Conservation (phyloP, 495 filamentous ascomycete genomes). For the Xanthoparmelia taractica region DNA sequence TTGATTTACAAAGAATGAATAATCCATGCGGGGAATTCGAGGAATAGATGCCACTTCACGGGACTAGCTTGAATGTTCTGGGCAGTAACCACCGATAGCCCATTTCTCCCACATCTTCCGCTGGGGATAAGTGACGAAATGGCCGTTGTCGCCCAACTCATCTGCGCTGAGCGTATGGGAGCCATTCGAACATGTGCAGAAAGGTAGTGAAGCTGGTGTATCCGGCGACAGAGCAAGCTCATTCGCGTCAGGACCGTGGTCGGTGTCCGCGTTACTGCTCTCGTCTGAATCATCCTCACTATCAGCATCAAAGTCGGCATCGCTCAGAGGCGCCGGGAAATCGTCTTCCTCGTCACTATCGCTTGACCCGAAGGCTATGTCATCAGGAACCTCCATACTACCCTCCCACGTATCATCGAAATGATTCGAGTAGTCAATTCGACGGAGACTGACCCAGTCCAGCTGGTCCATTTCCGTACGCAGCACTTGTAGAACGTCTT, state of each 20-base stretch:
- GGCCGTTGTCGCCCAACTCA: conserved; percentile 53
- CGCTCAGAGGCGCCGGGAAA: conserved; percentile 21
- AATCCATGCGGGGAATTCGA: background rate
- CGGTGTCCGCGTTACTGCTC: conserved; percentile 26
- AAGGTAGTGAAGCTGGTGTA: conserved; percentile 38
- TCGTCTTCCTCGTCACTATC: conserved; percentile 31
- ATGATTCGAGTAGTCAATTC: conserved; percentile 52
- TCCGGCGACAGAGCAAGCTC: conserved; percentile 36
- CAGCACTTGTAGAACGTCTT: conserved; percentile 50
- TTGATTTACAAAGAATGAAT: background rate
- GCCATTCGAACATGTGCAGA: conserved; percentile 38
- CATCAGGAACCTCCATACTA: conserved; percentile 40
- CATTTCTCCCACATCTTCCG: conserved; percentile 58
- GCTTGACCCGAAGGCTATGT: conserved; percentile 34
- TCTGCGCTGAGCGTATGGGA: conserved; percentile 31
- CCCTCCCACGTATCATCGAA: conserved; percentile 41
- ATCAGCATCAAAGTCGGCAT: conserved; percentile 11
- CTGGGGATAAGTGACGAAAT: conserved; percentile 43
- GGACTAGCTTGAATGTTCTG: conserved; percentile 20
- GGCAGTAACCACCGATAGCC: conserved; percentile 38
- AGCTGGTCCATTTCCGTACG: conserved; percentile 51
- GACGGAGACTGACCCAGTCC: conserved; percentile 52
- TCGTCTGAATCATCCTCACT: conserved; percentile 25
- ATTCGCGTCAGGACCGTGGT: conserved; percentile 32
- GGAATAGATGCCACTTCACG: background rate